Conservation (phyloP, 208 protist genomes). For the Trypanosomatidae sp. region DNA sequence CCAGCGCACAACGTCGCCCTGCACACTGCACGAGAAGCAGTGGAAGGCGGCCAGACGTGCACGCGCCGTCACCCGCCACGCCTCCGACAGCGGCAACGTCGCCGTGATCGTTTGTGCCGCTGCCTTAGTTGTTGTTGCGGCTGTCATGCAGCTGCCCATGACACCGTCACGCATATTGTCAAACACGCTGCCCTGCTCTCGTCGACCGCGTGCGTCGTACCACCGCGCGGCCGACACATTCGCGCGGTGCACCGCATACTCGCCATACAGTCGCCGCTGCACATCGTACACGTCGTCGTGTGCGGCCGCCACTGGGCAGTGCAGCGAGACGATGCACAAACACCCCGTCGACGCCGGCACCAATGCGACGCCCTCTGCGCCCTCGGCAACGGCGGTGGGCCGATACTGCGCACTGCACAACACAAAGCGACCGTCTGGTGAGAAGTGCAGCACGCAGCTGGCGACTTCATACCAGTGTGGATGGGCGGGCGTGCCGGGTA, state of each 20-base stretch:
- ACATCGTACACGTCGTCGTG: neutral
- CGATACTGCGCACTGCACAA: slow-evolving; percentile 41
- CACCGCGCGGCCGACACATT: slow-evolving; percentile 31
- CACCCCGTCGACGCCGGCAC: slow-evolving; percentile 14
- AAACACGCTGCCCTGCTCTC: neutral
- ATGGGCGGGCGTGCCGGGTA: slow-evolving; percentile 12
- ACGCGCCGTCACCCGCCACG: slow-evolving; percentile 25
- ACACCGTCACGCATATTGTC: neutral
- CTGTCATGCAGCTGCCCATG: neutral
- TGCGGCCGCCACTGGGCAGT: slow-evolving; percentile 5
- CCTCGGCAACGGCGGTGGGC: slow-evolving; percentile 4
- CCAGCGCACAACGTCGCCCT: slow-evolving; percentile 54
- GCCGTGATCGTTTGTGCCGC: too few species aligned
- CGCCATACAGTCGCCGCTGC: slow-evolving; percentile 19
- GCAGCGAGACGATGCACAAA: slow-evolving; percentile 52
- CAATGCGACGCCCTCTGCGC: neutral
- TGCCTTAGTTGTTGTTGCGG: too few species aligned
- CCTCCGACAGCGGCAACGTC: neutral
- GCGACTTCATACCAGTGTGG: slow-evolving; percentile 52
- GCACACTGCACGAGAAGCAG: slow-evolving; percentile 34
- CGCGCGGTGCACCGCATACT: slow-evolving; percentile 14
- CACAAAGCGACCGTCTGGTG: slow-evolving; percentile 45
- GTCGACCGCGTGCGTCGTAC: slow-evolving; percentile 35
- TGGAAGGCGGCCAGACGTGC: slow-evolving; percentile 38
- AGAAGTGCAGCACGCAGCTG: slow-evolving; percentile 31